Percentiles rank a stretch among this genome's conserved stretches.
Conservation (phyloP, 2,329 filamentous ascomycete genomes). For the Diaporthe sp. region DNA sequence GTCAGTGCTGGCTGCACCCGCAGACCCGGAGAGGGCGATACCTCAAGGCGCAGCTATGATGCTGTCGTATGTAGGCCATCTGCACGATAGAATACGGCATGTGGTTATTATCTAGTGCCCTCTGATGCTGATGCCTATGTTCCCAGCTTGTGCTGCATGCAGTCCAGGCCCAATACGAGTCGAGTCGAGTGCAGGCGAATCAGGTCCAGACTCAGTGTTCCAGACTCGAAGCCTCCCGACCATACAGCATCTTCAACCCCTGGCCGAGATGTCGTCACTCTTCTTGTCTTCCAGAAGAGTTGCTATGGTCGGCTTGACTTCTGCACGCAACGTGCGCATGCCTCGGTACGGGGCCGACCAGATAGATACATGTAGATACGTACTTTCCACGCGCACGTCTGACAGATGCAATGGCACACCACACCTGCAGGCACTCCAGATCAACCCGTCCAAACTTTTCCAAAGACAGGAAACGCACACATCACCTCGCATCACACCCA, state of each 20-base stretch:
- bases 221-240: not conserved
- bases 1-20: not conserved
- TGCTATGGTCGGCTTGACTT: not conserved
- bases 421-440: conserved; percentile 19
- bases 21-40: not conserved
- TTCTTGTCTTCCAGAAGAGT: not conserved
- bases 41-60: not conserved
- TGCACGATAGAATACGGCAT: conserved; percentile 7
- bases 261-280: conserved; percentile 20
- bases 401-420: conserved; percentile 30
- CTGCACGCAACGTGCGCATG: not conserved
- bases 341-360: not conserved
- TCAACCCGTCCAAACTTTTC: conserved; percentile 13
- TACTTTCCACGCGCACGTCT: not conserved
- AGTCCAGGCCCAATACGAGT: conserved; percentile 14
- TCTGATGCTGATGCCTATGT: not conserved
- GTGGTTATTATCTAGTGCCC: conserved; percentile 17
- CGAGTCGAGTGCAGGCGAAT: not conserved
- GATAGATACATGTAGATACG: not conserved
- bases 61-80: not conserved
- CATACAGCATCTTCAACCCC: not conserved
- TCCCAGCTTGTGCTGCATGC: conserved; percentile 15
- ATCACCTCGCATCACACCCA: conserved; percentile 19
- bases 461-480: not conserved
- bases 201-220: not conserved